phyloP scores from a whole-genome alignment of 2,329 filamentous ascomycete genomes.

The Phyllosticta capitalensis region DNA sequence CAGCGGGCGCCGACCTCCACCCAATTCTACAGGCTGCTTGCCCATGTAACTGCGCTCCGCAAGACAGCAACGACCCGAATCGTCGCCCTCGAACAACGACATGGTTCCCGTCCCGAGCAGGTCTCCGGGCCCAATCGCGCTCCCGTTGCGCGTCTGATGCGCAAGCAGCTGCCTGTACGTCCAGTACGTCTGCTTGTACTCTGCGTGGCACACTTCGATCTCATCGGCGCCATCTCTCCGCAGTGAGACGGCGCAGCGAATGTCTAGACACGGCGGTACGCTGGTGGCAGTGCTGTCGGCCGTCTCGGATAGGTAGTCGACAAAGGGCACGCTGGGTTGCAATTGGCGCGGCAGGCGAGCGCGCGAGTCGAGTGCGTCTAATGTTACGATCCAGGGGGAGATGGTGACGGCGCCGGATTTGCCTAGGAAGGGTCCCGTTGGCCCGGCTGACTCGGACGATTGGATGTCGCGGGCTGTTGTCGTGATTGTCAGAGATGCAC shows the following conservation, averaged over 20 bases:
- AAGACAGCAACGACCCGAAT: constrained; percentile 33
- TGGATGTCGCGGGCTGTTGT: constrained; percentile 48
- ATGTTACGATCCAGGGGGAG: constrained; percentile 52
- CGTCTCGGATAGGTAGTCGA: constrained; percentile 1
- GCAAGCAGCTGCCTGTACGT: constrained; percentile 36
- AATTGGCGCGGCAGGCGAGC: constrained; percentile 16
- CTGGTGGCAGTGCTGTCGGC: background rate
- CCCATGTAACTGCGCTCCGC: constrained; percentile 33
- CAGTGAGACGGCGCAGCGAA: constrained; percentile 10
- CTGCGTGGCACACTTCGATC: constrained; percentile 20
- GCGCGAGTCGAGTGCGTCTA: constrained; percentile 43
- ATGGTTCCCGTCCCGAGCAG: constrained; percentile 38
- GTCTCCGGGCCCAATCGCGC: constrained; percentile 33
- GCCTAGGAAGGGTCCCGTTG: constrained; percentile 51
- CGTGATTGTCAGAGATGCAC: background rate
- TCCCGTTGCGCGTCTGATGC: constrained; percentile 34
- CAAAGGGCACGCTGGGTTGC: constrained; percentile 14
- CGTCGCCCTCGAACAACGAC: constrained; percentile 21
- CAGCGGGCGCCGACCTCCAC: constrained; percentile 23
- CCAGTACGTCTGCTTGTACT: constrained; percentile 34
- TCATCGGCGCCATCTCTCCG: constrained; percentile 15
- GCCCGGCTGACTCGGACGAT: constrained; percentile 47
- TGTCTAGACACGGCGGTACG: background rate
- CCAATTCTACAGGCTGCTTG: constrained; percentile 20
- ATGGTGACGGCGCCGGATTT: constrained; percentile 53